Conservation (phyloP, 2,329 filamentous ascomycete species). For the Rosellinia necatrix region DNA sequence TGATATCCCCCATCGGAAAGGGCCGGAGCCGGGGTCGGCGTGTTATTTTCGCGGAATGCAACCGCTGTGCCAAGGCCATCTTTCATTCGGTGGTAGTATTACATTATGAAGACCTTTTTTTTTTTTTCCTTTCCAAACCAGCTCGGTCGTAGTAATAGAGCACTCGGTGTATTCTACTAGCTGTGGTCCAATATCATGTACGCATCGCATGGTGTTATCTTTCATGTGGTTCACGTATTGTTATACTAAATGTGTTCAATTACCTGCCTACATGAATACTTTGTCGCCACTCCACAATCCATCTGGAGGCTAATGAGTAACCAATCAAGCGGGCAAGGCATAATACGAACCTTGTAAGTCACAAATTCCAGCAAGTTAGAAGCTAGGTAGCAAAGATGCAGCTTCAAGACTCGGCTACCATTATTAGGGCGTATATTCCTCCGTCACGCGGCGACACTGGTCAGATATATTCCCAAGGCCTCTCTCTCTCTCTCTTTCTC, state of each 20-base stretch:
- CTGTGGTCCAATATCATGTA: background rate
- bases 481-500: too few species aligned
- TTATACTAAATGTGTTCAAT: background rate
- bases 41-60: slow-evolving; percentile 7
- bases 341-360: background rate
- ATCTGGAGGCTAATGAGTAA: too few species aligned
- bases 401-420: background rate
- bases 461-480: slow-evolving; percentile 16
- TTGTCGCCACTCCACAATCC: too few species aligned
- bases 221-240: background rate
- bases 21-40: slow-evolving; percentile 2
- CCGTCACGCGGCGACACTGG: slow-evolving; percentile 9
- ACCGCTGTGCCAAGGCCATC: background rate
- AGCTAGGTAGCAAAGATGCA: background rate
- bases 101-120: slow-evolving; percentile 14
- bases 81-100: slow-evolving; percentile 14
- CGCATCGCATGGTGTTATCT: background rate
- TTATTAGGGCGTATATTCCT: background rate
- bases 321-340: too few species aligned
- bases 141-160: slow-evolving; percentile 17
- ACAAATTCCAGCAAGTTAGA: background rate
- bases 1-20: slow-evolving; percentile 23
- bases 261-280: too few species aligned
- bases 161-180: slow-evolving; percentile 6
- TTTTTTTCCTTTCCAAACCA: too few species aligned